A percentile compares a stretch with the other conserved stretches of the same genome.
Conservation (phyloP, 2,329 filamentous ascomycete genomes). For the Neofusicoccum parvum region DNA sequence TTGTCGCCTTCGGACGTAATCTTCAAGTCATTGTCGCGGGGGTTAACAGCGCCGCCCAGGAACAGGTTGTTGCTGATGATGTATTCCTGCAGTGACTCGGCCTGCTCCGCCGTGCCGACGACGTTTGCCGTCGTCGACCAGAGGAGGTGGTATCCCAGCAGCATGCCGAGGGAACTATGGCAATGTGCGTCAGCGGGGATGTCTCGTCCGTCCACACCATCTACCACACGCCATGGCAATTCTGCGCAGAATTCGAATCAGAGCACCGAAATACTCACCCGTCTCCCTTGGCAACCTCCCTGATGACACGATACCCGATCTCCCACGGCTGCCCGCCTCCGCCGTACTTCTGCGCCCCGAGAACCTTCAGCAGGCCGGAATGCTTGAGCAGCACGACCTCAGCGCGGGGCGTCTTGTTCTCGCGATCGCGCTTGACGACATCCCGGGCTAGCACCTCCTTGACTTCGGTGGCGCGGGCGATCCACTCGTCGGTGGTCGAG, state of each 20-base stretch:
- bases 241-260: too few relatives aligned
- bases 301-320: conserved; percentile 60
- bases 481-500: conserved; percentile 47
- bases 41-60: conserved; percentile 66
- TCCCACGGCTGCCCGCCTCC: conserved; percentile 58
- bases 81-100: conserved; percentile 57
- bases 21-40: conserved; percentile 62
- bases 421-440: conserved; percentile 51
- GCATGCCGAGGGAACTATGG: conserved; percentile 61
- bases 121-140: conserved; percentile 65
- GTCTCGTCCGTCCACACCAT: too few relatives aligned
- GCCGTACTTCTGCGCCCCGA: conserved; percentile 54
- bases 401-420: conserved; percentile 55
- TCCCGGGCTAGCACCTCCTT: conserved; percentile 53
- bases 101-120: conserved; percentile 62
- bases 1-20: conserved; percentile 58
- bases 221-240: not conserved
- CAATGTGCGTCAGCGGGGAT: conserved; percentile 24
- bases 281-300: conserved; percentile 66
- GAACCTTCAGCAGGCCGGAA: conserved; percentile 52
- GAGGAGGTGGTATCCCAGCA: conserved; percentile 65
- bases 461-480: conserved; percentile 53
- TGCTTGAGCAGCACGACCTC: conserved; percentile 57
- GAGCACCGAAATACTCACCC: conserved; percentile 44
- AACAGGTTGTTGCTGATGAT: conserved; percentile 68